Base-by-base conservation (phyloP, 208 protist species). In the Crithidia mellificae region DNA sequence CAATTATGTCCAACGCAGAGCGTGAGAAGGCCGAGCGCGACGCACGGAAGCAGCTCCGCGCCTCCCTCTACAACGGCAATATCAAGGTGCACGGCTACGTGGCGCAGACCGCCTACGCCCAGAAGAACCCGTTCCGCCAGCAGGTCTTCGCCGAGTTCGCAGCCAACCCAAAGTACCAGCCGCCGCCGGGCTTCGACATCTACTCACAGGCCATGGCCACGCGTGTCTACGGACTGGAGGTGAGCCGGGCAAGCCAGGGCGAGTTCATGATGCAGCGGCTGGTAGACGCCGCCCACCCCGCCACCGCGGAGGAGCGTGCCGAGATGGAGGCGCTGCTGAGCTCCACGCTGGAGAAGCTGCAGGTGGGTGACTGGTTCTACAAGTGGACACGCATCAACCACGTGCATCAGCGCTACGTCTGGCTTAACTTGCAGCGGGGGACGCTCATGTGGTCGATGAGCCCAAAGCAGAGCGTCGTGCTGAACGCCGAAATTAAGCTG, bases 331-430 rank as follows among this genome's bases (percentile, higher is more conserved):
- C 41, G 32, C 55, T 73, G 47, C 56, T 81, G 43, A 70, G 65
- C 61, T 53, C 63, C 27, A 75, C 70, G 30, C 51, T 86, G 38
- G 74, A 77, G 57, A 68, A 68, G 38, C 65, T 95, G 39, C 77
- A 90, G 64, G 41, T 55, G 12, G 89, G 89, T 1, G 83, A 87
- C 46, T 95, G 89, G 87, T 92, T 92, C 74, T 78, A 83, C 58
- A 92, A 92, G 81, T 91, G 84, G 85, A 87, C 82, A 19, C 75
- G 79, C 8, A 73, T 56, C 55, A 78, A 91, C 51, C 63, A 63
- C 38, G 76, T 91, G 8, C 73, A 90, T 51, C 78, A 77, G 51
- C 86, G 89, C 53, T 95, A 84, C 68, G 67, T 95, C 11, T 90
- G 89, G 83, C 73, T 95, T 2, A 84, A 94, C 68, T 27, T 85